Percentiles rank a stretch among this genome's conserved stretches.
phyloP scores from a whole-genome alignment of 768 basidiomycete species.

The Tulasnella sp. region DNA sequence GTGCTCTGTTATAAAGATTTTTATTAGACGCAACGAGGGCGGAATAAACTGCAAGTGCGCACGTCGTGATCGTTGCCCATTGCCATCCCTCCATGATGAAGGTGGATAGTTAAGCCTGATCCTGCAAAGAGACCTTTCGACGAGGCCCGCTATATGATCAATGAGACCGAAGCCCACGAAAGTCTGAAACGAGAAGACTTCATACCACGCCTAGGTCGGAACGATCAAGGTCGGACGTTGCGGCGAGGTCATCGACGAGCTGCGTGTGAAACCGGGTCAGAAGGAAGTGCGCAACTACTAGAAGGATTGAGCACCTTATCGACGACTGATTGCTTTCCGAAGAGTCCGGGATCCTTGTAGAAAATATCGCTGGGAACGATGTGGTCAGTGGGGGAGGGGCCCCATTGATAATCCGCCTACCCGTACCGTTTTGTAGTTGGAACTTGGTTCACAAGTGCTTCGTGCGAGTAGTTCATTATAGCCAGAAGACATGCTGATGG shows the following conservation, averaged over 20 bases:
- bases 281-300: constrained; percentile 11
- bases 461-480: constrained; percentile 65
- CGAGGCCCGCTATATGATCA: constrained; percentile 62
- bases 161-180: background rate
- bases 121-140: constrained; percentile 89
- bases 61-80: constrained; percentile 58
- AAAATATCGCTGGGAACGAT: constrained; percentile 66
- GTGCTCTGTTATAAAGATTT: constrained; percentile 48
- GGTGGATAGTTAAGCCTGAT: constrained; percentile 52
- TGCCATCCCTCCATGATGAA: constrained; percentile 54
- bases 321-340: constrained; percentile 71
- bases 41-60: background rate
- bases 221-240: constrained; percentile 68
- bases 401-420: constrained; percentile 16
- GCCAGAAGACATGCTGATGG: constrained; percentile 61
- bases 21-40: constrained; percentile 5
- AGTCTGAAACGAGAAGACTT: background rate
- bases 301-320: constrained; percentile 55
- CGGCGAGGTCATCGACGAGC: constrained; percentile 88
- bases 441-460: constrained; percentile 51
- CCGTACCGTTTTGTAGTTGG: constrained; percentile 64
- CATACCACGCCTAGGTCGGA: constrained; percentile 76
- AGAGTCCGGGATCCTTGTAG: constrained; percentile 78
- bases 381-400: background rate
- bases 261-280: constrained; percentile 36